Evolutionary conservation across 768 basidiomycete species (phyloP).

Genomic region (Amanita pallidorosea): DNA sequence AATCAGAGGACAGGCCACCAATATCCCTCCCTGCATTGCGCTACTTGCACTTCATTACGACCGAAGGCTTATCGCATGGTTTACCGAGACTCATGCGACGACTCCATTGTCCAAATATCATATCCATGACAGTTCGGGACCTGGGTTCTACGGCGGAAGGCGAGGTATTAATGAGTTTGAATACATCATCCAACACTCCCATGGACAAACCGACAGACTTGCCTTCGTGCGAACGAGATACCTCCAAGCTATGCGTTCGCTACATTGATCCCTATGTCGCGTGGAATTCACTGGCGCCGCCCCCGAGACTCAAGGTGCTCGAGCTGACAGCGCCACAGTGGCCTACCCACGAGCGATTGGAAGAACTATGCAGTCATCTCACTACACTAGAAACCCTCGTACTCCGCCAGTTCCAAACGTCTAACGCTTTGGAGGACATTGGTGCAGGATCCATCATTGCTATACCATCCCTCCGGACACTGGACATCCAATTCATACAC

Average conservation of each 20-base stretch:
- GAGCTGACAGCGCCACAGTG: slow-evolving; percentile 15
- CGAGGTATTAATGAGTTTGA: slow-evolving; percentile 14
- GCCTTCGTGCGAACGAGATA: neutral
- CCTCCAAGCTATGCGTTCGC: slow-evolving; percentile 11
- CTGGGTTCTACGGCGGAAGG: neutral
- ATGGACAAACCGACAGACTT: neutral
- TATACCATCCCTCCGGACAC: slow-evolving; percentile 14
- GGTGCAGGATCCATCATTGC: slow-evolving; percentile 6
- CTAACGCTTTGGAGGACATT: slow-evolving; percentile 9
- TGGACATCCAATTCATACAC: slow-evolving; percentile 13
- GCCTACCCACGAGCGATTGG: slow-evolving; percentile 10
- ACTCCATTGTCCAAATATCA: slow-evolving; percentile 18
- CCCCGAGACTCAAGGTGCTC: slow-evolving; percentile 13
- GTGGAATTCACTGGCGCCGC: slow-evolving; percentile 9
- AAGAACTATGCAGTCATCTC: slow-evolving; percentile 12
- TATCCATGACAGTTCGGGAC: slow-evolving; percentile 15
- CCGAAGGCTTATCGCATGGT: slow-evolving; percentile 19
- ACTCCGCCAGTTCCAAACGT: slow-evolving; percentile 14
- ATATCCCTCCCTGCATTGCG: slow-evolving; percentile 18
- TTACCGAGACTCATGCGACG: slow-evolving; percentile 14
- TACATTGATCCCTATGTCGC: slow-evolving; percentile 13
- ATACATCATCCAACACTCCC: slow-evolving; percentile 3
- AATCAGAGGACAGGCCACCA: slow-evolving; percentile 6
- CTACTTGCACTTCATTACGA: slow-evolving; percentile 15
- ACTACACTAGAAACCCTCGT: slow-evolving; percentile 14